phyloP scores from a whole-genome alignment of 1,284 basidiomycete species.

The Bjerkandera adusta region DNA sequence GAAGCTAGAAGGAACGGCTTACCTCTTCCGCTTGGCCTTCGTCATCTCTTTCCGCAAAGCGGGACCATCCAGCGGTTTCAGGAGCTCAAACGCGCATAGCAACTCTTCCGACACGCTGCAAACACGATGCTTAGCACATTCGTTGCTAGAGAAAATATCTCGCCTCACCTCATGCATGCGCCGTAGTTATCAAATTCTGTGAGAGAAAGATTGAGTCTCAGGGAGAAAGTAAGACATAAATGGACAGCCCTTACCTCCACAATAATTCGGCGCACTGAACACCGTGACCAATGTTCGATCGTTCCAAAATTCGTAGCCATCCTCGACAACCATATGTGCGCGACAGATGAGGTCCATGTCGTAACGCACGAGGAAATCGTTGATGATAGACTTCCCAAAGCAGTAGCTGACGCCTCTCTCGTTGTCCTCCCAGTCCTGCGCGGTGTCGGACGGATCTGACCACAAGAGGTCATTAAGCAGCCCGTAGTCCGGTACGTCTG shows the following conservation, averaged over 20 bases:
- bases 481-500: constrained; percentile 99
- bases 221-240: constrained; percentile 10
- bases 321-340: constrained; percentile 99
- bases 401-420: constrained; percentile 99
- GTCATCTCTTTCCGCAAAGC: constrained; percentile 99
- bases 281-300: constrained; percentile 98
- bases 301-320: constrained; percentile 99
- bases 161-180: constrained; percentile 81
- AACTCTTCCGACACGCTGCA: constrained; percentile 93
- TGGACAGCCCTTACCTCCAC: constrained; percentile 74
- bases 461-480: constrained; percentile 96
- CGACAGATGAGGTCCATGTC: constrained; percentile 99
- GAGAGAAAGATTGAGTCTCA: constrained; percentile 20
- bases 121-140: constrained; percentile 10
- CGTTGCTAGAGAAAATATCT: constrained; percentile 6
- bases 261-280: constrained; percentile 97
- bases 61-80: constrained; percentile 94
- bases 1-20: constrained; percentile 11
- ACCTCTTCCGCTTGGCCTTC: constrained; percentile 97
- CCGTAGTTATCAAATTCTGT: constrained; percentile 98
- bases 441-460: constrained; percentile 98
- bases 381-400: constrained; percentile 97
- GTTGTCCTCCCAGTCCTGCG: constrained; percentile 99
- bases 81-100: constrained; percentile 95
- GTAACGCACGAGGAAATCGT: constrained; percentile 89